phyloP scores from a whole-genome alignment of 441 rosid species.

The Erodium texanum region DNA sequence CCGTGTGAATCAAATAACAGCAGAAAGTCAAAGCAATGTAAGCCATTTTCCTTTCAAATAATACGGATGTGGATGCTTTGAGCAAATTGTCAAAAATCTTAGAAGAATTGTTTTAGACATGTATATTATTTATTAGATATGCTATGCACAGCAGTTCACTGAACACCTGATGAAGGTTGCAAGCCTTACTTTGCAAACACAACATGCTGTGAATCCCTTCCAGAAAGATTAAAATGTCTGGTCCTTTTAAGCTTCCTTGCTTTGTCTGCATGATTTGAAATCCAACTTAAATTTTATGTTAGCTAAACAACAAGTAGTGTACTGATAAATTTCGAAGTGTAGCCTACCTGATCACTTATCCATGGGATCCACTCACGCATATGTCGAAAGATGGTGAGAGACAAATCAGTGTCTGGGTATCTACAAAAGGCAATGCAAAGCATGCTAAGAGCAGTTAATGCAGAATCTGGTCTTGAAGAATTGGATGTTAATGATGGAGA shows the following conservation, averaged over 20 bases:
- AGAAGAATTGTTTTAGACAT: slow-evolving; percentile 10
- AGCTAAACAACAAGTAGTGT: slow-evolving; percentile 4
- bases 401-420: slow-evolving; percentile 46
- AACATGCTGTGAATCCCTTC: slow-evolving; percentile 70
- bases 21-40: not conserved
- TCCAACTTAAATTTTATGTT: slow-evolving; percentile 1
- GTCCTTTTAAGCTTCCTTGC: slow-evolving; percentile 30
- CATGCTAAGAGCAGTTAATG: slow-evolving; percentile 73
- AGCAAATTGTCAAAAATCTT: slow-evolving; percentile 4
- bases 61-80: slow-evolving; percentile 6
- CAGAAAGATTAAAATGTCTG: slow-evolving; percentile 56
- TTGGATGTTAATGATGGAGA: slow-evolving; percentile 37
- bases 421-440: slow-evolving; percentile 67
- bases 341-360: slow-evolving; percentile 67
- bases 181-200: slow-evolving; percentile 56
- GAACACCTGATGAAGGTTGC: slow-evolving; percentile 9
- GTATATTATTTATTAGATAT: too few relatives aligned
- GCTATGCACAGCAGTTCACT: slow-evolving; percentile 12
- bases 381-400: slow-evolving; percentile 45
- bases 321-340: slow-evolving; percentile 19
- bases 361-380: slow-evolving; percentile 81
- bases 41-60: slow-evolving; percentile 12
- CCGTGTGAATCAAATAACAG: not conserved
- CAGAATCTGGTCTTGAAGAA: slow-evolving; percentile 45
- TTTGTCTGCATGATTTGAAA: slow-evolving; percentile 34